Evolutionary conservation across 148 eudicot species (phyloP), one percentile per base, ranked within the genome.

Genomic region (Salicornia ramosissima): DNA sequence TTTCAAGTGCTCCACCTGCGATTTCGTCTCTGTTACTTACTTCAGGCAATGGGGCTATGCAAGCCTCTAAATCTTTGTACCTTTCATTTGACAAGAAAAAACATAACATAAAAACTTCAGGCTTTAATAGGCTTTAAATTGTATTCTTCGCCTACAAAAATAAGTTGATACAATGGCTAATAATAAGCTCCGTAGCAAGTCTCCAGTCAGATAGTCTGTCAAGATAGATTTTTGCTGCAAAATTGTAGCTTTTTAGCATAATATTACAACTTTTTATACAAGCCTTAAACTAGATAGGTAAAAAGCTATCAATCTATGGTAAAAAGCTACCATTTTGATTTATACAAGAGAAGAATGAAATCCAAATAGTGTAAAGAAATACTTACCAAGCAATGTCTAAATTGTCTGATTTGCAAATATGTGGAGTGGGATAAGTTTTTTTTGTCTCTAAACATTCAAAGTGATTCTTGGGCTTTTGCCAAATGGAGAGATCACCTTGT

Each of bases 401-500:
- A 56, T 83, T 85, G 71, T 75, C 88, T 7, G 89, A 72, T 76
- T 84, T 85, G 95, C 98, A 93, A 4, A 93, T 79, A 21, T 81
- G 83, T 15, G 90, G 91, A 0, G 77, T 81, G 10, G 71, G 82
- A 71, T 68, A 40, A 6, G 54, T 70, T 34, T 79, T 51, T 67
- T 68, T 84, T 61, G 70, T 85, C 75, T 83, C 81, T 40, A 80
- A 65, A 64, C 98, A 93, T 46, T 86, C 80, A 39, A 83, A 34
- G 69, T 93, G 98, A 80, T 93, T 93, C 47, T 84, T 31, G 31
- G 98, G 98, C 74, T 93, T 93, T 71, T 90, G 96, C 92, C 92
- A 90, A 12, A 93, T 76, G 10, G 98, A 71, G 31, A 90, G 82
- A 83, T 90, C 97, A 15, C 84, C 90, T 69, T 83, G 83, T 73